These are phyloP conservation scores for Dictyophora rubrovolvata DNA, from an alignment of 768 basidiomycete genomes.

Conservation along the genomic window DNA sequence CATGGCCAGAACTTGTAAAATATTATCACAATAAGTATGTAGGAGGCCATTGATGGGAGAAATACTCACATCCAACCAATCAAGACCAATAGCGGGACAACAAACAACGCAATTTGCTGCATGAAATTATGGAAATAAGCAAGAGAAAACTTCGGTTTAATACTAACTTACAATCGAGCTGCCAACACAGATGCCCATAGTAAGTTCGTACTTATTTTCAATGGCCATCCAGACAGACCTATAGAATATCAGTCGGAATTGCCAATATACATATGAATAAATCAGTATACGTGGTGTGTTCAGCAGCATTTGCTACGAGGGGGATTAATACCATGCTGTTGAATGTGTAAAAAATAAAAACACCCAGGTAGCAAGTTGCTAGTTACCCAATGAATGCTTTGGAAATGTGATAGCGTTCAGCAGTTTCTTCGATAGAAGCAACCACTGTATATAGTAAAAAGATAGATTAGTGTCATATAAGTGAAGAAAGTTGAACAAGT, in stretches of 20 bases:
- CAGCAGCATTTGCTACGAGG: slow-evolving; percentile 79
- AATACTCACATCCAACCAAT: slow-evolving; percentile 72
- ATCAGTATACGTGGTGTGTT: slow-evolving; percentile 41
- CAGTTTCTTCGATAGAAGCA: slow-evolving; percentile 86
- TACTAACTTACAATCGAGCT: slow-evolving; percentile 59
- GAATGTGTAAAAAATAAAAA: neutral
- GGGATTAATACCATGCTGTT: slow-evolving; percentile 67
- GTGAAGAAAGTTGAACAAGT: neutral
- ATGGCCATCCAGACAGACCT: slow-evolving; percentile 84
- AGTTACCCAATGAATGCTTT: slow-evolving; percentile 62
- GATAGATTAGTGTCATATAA: neutral
- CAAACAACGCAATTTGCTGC: slow-evolving; percentile 80
- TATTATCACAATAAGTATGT: neutral
- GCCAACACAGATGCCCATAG: slow-evolving; percentile 72
- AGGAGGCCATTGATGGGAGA: slow-evolving; percentile 10
- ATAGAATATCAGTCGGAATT: slow-evolving; percentile 21
- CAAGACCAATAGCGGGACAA: slow-evolving; percentile 79
- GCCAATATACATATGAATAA: slow-evolving; percentile 9
- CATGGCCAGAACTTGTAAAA: slow-evolving; percentile 44
- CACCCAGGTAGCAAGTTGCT: neutral
- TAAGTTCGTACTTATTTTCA: slow-evolving; percentile 63
- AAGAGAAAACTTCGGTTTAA: neutral
- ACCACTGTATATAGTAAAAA: slow-evolving; percentile 43
- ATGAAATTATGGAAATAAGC: neutral
- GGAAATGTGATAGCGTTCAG: slow-evolving; percentile 67